Evolutionary conservation across 2,329 filamentous ascomycete genomes (phyloP), one percentile per base, ranked within the genome.

Genomic region (Pezicula neosporulosa): DNA sequence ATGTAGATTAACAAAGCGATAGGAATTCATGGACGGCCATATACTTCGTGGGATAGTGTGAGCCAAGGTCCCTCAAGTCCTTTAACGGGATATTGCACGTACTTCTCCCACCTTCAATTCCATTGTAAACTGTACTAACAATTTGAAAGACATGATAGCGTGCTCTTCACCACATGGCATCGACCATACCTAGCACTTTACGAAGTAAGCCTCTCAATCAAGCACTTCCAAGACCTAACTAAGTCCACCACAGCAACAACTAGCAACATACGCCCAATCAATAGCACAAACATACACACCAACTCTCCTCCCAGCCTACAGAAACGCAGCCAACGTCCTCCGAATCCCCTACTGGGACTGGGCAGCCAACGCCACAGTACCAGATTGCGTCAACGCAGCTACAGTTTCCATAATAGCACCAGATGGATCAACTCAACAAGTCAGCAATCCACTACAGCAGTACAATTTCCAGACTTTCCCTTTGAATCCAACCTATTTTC

Each of bases 361-460:
- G 72, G 71, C 63, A 10, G 61, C 74, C 45, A 68, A 51, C 5
- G 64, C 79, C 52, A 70, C 69, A n/a, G 66, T 75, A 16, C 72
- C 77, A 3, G 61, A 66, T 19, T 70, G 63, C 4, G 52, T 61
- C 15, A 63, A 48, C 27, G 70, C 47, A 18, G 56, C 39, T 27
- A 64, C 62, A 2, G 55, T 73, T 5, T 55, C 59, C 15, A 63
- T 70, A 27, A 65, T 62, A 5, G 68, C 55, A 3, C 49, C 56
- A 13, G 28, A 48, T 33, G 61, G 62, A 19, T 16, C 37, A 19
- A 13, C 39, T 6, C 42, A 57, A 36, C 49, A 30, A 33, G 53
- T 81, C 28, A 63, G 66, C 37, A 84, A 83, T 60, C 81, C 81
- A 3, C 65, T 84, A 1, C 73, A 72, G 56, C 73, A 70, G 50